Evolutionary conservation across 2,329 filamentous ascomycete genomes (phyloP).

Genomic region (Aspergillus brunneoviolaceus): DNA sequence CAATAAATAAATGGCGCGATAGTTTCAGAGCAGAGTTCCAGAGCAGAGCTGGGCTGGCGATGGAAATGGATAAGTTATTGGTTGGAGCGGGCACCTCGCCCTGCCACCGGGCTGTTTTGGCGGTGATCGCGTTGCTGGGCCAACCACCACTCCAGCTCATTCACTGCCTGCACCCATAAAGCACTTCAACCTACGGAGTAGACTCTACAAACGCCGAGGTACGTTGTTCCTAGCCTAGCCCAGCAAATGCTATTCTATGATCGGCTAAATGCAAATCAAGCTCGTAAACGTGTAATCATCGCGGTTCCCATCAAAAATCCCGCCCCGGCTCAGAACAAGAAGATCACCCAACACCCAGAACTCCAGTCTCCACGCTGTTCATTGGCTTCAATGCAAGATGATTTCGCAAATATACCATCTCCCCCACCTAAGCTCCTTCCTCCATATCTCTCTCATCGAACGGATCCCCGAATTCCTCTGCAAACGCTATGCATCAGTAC

Average conservation of each 20-base stretch:
- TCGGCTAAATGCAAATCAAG: neutral
- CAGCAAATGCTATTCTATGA: neutral
- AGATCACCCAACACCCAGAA: neutral
- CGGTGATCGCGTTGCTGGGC: neutral
- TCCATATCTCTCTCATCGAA: constrained; percentile 45
- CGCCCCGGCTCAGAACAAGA: neutral
- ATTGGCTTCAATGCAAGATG: neutral
- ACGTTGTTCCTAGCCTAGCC: too few species aligned
- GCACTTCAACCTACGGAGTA: neutral
- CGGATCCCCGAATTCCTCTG: constrained; percentile 49
- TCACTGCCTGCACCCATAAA: neutral
- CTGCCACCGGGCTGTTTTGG: neutral
- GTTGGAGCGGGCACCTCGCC: neutral
- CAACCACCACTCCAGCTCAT: neutral
- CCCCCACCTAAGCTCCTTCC: constrained; percentile 17
- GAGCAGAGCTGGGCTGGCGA: neutral
- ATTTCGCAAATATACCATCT: neutral
- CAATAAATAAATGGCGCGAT: neutral
- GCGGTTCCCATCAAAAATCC: neutral
- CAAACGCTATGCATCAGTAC: neutral
- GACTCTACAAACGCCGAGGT: too few species aligned
- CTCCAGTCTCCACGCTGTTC: constrained; percentile 13
- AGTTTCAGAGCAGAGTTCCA: too few species aligned
- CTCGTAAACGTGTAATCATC: neutral
- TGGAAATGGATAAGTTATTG: neutral